Conservation (phyloP, 108 stramenopile genomes). For the Nitzschia sp. region DNA sequence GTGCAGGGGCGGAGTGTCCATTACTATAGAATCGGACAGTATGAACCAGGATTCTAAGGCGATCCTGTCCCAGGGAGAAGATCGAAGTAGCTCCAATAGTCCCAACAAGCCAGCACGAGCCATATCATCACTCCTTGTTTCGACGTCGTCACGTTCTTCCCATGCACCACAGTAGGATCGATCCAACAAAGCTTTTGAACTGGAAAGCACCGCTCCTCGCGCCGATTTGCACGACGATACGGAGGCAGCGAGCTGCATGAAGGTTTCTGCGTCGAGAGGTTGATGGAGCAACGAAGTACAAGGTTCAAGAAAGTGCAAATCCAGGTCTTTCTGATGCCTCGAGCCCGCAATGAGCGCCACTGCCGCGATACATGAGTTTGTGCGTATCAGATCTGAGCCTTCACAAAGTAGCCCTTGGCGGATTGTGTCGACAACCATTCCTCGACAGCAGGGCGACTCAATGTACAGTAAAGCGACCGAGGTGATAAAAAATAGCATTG, state of each 20-base stretch:
- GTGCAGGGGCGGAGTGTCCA: conserved; percentile 12
- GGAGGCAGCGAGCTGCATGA: neutral
- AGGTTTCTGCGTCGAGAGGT: neutral
- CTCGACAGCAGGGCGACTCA: neutral
- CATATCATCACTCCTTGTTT: neutral
- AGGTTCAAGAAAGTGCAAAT: neutral
- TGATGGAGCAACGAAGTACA: neutral
- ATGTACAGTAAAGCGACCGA: neutral
- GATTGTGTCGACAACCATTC: neutral
- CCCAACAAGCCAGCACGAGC: conserved; percentile 20
- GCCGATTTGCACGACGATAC: neutral
- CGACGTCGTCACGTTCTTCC: neutral
- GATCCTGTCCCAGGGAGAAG: conserved; percentile 1
- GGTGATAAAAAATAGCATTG: neutral
- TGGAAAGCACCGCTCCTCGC: neutral
- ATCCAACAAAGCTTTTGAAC: neutral
- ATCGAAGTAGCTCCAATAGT: conserved; percentile 22
- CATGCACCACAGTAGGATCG: neutral
- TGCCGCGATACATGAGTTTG: neutral
- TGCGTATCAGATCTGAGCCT: neutral
- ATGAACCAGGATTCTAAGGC: conserved; percentile 24
- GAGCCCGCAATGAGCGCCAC: neutral
- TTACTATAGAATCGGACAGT: conserved; percentile 25
- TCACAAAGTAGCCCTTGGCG: neutral
- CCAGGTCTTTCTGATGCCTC: neutral